These are phyloP conservation scores for Phyllosticta ampelicida DNA, from an alignment of 2,329 filamentous ascomycete species.

Conservation along the genomic window DNA sequence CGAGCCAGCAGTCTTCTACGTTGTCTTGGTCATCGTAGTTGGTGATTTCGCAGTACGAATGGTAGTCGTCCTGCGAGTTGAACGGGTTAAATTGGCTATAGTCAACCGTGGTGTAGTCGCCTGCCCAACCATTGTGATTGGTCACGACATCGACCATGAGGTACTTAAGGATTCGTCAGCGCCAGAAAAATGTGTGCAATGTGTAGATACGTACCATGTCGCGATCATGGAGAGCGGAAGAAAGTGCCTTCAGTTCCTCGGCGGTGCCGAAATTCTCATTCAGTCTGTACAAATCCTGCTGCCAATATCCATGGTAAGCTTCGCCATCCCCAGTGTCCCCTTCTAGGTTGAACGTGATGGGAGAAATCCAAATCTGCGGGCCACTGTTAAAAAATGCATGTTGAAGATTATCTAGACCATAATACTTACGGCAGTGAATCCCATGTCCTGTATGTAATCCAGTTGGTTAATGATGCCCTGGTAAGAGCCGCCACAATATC, in stretches of 20 bases:
- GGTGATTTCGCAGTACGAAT: slow-evolving; percentile 46
- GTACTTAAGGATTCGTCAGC: slow-evolving; percentile 26
- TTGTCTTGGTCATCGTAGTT: slow-evolving; percentile 43
- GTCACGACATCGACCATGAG: slow-evolving; percentile 52
- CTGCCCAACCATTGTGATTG: slow-evolving; percentile 47
- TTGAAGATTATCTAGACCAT: background rate
- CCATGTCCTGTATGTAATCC: slow-evolving; percentile 53
- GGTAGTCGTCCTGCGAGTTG: slow-evolving; percentile 48
- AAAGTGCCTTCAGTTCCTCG: slow-evolving; percentile 47
- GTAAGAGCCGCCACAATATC: slow-evolving; percentile 53
- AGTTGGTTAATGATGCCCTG: slow-evolving; percentile 47
- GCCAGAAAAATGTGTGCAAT: background rate
- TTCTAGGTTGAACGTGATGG: slow-evolving; percentile 32
- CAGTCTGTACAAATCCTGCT: slow-evolving; percentile 41
- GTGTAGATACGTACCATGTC: slow-evolving; percentile 35
- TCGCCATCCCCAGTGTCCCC: slow-evolving; percentile 32
- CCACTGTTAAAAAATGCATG: background rate
- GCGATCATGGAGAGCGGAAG: slow-evolving; percentile 43
- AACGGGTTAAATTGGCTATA: slow-evolving; percentile 45
- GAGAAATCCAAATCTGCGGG: slow-evolving; percentile 37
- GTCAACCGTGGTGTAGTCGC: slow-evolving; percentile 38
- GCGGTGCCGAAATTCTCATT: slow-evolving; percentile 50
- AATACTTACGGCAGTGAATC: slow-evolving; percentile 43
- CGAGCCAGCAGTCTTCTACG: slow-evolving; percentile 41
- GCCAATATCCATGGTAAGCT: slow-evolving; percentile 43